Evolutionary conservation across 2,329 filamentous ascomycete genomes (phyloP), one percentile per base, ranked within the genome.

Genomic region (Ophiostoma tasmaniense): DNA sequence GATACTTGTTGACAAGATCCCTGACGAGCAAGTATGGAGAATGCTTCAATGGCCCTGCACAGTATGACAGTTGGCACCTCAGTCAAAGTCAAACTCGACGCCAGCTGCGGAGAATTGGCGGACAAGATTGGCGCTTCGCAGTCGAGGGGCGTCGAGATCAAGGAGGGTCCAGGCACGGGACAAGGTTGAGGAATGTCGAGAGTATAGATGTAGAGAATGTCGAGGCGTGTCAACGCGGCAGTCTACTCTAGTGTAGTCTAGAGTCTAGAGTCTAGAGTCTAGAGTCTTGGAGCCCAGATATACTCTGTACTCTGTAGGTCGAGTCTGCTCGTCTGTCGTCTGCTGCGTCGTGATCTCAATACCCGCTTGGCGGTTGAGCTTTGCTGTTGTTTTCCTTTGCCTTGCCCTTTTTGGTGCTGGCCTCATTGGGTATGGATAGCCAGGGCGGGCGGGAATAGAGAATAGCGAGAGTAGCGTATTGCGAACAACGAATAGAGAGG

Each of bases 341-440:
- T 13, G 11, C 37, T 2, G 33, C 33, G 64, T 66, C 64, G 64
- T 52, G 33, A 52, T 62, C 65, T 64, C 35, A 37, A 14, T 39
- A 14, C 11, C 52, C 64, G 62, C 67, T 68, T 64, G 68, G 50
- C 65, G 62, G 59, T n/a, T 55, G 30, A 20, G 66, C 64, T 52
- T 69, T 69, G 25, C 37, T 59, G 22, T 66, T 64, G 37, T 25
- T 37, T 55, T 59, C 65, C 67, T 64, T 65, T 50, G 13, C 37
- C 37, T 2, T 55, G 33, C 33, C 33, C 33, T 55, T 55, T 67
- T 52, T 11, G 35, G 45, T 66, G 66, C 52, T 50, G 35, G 33
- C 64, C 69, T 67, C 67, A 50, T 67, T 66, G 28, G 66, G 64
- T 39, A 70, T 70, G 66, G 66, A 66, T 68, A 50, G 45, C 61